Evolutionary conservation across 164 flowering plant genomes (phyloP).

Genomic region (Berberis vulgaris): DNA sequence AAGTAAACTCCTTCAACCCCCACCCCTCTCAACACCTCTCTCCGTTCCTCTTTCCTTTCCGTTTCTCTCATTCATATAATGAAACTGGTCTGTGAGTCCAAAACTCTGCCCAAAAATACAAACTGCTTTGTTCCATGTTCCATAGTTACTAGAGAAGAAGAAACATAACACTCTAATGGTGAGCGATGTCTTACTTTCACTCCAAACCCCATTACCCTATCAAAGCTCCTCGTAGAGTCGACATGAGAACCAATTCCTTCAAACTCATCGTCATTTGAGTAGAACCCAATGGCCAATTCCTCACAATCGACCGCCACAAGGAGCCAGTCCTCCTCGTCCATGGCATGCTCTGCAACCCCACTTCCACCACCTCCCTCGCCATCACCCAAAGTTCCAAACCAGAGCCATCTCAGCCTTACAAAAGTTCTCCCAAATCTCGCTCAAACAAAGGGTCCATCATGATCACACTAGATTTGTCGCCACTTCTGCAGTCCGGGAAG

Average conservation of each 20-base stretch:
- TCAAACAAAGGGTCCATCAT: constrained; percentile 16
- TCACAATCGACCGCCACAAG: constrained; percentile 37
- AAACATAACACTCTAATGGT: constrained; percentile 4
- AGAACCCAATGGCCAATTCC: constrained; percentile 42
- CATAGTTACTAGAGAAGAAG: neutral
- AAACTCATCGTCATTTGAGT: constrained; percentile 45
- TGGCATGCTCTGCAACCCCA: constrained; percentile 12
- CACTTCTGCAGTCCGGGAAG: constrained; percentile 56
- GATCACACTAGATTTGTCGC: constrained; percentile 34
- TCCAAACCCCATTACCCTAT: constrained; percentile 10
- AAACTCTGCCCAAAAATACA: no score
- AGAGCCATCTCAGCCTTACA: constrained; percentile 37
- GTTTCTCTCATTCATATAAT: no score
- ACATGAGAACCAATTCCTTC: constrained; percentile 83
- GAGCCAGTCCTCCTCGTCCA: constrained; percentile 48
- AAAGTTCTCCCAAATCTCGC: constrained; percentile 25
- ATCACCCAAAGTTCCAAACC: constrained; percentile 22
- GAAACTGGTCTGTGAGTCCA: no score
- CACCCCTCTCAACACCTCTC: no score
- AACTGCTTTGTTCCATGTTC: no score
- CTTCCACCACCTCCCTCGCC: constrained; percentile 4
- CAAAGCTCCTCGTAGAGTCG: constrained; percentile 45
- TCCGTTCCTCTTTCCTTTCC: no score
- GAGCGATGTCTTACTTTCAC: neutral
- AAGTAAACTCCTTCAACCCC: no score